Conservation (phyloP, 2,329 filamentous ascomycete species). For the Scortechinia acanthostroma region DNA sequence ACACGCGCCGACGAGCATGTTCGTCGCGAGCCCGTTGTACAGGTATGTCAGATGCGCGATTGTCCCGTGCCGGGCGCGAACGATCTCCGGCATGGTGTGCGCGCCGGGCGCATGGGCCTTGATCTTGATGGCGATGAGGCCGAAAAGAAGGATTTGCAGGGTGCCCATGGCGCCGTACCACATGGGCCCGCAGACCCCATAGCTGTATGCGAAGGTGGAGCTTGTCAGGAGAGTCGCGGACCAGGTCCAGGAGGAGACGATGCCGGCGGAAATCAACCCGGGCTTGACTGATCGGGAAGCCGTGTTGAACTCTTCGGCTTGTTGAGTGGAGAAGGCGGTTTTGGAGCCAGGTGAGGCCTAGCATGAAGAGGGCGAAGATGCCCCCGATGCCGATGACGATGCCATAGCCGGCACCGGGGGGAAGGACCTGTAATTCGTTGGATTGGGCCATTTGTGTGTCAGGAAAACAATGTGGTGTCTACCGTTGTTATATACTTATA, state of each 20-base stretch:
- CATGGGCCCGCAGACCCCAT: conserved; percentile 12
- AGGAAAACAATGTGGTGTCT: too few relatives aligned
- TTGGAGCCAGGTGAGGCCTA: conserved; percentile 34
- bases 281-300: conserved; percentile 18
- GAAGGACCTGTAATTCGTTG: too few relatives aligned
- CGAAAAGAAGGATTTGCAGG: conserved; percentile 40
- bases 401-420: conserved; percentile 29
- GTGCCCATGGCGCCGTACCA: conserved; percentile 18
- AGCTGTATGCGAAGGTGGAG: too few relatives aligned
- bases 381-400: conserved; percentile 37
- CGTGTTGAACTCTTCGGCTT: conserved; percentile 33
- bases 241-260: conserved; percentile 28
- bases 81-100: conserved; percentile 39
- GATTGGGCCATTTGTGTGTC: too few relatives aligned
- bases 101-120: conserved; percentile 40
- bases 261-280: conserved; percentile 17
- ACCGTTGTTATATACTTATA: too few relatives aligned
- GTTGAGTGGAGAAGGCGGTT: conserved; percentile 25
- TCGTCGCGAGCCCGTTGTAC: conserved; percentile 28
- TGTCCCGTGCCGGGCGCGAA: conserved; percentile 34
- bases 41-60: conserved; percentile 29
- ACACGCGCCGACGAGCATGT: conserved; percentile 31
- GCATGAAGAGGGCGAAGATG: conserved; percentile 34
- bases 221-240: conserved; percentile 2
- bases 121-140: conserved; percentile 34